Evolutionary conservation across 805 yeast species (phyloP).

Genomic region (Cyberlindnera saturnus): DNA sequence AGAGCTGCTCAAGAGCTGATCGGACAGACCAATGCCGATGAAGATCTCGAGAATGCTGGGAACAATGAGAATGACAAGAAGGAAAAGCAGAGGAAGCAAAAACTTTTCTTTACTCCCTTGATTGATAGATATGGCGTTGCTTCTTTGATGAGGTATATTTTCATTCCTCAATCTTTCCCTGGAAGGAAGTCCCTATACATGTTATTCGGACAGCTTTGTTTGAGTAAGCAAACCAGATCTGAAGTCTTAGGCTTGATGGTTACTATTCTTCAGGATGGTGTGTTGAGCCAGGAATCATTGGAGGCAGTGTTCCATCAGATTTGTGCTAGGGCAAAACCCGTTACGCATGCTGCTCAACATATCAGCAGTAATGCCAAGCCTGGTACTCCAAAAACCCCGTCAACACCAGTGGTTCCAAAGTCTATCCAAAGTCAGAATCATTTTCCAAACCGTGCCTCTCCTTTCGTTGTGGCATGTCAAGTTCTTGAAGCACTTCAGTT

Average conservation of each 20-base stretch:
- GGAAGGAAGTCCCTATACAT: conserved; percentile 61
- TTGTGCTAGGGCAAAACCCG: conserved; percentile 27
- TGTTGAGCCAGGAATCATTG: conserved; percentile 49
- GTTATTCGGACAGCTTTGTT: conserved; percentile 60
- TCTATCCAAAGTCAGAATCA: conserved; percentile 42
- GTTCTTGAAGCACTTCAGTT: conserved; percentile 68
- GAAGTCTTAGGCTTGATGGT: conserved; percentile 68
- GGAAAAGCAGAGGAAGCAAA: conserved; percentile 29
- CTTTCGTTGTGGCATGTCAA: conserved; percentile 69
- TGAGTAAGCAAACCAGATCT: conserved; percentile 69
- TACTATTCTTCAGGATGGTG: conserved; percentile 72
- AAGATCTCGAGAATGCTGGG: neutral
- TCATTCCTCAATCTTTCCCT: conserved; percentile 61
- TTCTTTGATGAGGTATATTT: conserved; percentile 61
- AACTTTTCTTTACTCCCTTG: conserved; percentile 53
- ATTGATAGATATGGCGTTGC: conserved; percentile 74
- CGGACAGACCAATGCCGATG: conserved; percentile 1
- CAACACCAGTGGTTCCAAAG: conserved; percentile 31
- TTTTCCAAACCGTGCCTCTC: conserved; percentile 56
- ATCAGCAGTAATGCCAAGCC: conserved; percentile 1
- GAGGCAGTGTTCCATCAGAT: conserved; percentile 58
- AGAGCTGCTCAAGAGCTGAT: neutral
- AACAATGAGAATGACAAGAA: conserved; percentile 11
- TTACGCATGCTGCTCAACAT: neutral
- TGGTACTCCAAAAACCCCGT: conserved; percentile 18